Percentiles rank a stretch among this genome's conserved stretches.
phyloP scores from a whole-genome alignment of 495 filamentous ascomycete species.

The Amniculicola lignicola region DNA sequence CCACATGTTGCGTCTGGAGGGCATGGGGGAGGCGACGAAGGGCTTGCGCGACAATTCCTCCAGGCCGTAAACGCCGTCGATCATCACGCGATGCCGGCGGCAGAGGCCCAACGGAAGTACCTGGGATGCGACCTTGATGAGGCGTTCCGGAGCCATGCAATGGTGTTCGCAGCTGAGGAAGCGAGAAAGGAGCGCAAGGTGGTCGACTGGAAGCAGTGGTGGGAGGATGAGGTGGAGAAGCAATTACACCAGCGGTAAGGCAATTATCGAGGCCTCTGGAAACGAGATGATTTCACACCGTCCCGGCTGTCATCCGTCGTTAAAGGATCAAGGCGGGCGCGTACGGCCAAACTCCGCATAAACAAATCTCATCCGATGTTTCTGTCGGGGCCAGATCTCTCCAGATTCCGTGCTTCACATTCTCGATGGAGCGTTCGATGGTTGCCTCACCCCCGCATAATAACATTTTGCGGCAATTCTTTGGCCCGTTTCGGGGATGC shows the following conservation, averaged over 20 bases:
- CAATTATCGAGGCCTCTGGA: not conserved
- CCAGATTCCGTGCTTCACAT: too few relatives aligned
- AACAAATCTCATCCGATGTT: too few relatives aligned
- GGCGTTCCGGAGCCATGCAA: constrained; percentile 79
- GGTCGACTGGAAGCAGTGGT: constrained; percentile 78
- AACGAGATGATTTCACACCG: too few relatives aligned
- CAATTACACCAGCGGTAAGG: constrained; percentile 33
- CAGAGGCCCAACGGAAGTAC: constrained; percentile 68
- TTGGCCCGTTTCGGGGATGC: constrained; percentile 8
- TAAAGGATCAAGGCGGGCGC: constrained; percentile 20
- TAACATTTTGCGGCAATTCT: constrained; percentile 19
- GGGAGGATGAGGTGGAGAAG: constrained; percentile 44
- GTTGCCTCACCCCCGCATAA: not conserved
- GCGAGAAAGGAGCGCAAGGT: constrained; percentile 66
- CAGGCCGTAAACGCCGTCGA: constrained; percentile 77
- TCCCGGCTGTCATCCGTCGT: too few relatives aligned
- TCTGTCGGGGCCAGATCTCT: too few relatives aligned
- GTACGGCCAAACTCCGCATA: constrained; percentile 24
- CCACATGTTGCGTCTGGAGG: constrained; percentile 55
- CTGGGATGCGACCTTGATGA: constrained; percentile 84
- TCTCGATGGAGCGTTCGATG: constrained; percentile 10
- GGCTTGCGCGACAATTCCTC: constrained; percentile 75
- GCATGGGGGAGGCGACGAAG: constrained; percentile 87
- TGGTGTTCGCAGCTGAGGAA: constrained; percentile 93
- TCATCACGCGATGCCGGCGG: constrained; percentile 61